Evolutionary conservation across 768 basidiomycete genomes (phyloP), one percentile per base, ranked within the genome.

Genomic region (Leccinum obscurum): DNA sequence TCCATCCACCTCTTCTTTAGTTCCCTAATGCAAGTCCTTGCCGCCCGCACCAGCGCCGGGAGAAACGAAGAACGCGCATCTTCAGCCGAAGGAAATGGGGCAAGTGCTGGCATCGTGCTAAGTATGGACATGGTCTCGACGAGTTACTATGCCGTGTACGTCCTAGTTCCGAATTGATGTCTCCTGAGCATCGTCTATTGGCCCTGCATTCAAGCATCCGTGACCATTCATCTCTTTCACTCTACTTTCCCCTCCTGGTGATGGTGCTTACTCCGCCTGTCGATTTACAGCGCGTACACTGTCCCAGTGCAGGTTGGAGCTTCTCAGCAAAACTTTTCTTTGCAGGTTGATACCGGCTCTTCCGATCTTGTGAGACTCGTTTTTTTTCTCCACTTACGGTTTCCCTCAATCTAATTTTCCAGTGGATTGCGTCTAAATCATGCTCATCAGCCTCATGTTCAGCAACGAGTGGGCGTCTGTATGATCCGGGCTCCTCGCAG

Each of bases 281-380:
- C 48, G n/a, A 52, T 55, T 37, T 48, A 2, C 66, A 92, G 90
- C 28, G 79, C 83, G 5, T 92, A 92, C 69, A 85, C 85, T 2
- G 71, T 90, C n/a, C 78, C 84, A 4, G 75, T 88, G 5, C 72
- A 67, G 20, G 76, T 90, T 24, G 89, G 90, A 11, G 56, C 71
- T 7, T 72, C 69, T 9, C 68, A 68, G 34, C 81, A 88, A 57
- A 80, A 78, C 24, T 73, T 88, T 24, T 85, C 82, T 6, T 74
- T 92, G 2, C 90, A 92, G 68, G 81, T 93, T 39, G 91, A 93
- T 66, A 90, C 88, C 0, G 92, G 92, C 30, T 92, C 92, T 0
- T 89, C 89, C 0, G 91, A 93, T 75, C 77, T 91, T 26, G 90
- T 91, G 59, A 65, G 84, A 77, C 32, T 9, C 34, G 34, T 34